phyloP scores from a whole-genome alignment of 1,284 basidiomycete genomes.

The Puccinia horiana region DNA sequence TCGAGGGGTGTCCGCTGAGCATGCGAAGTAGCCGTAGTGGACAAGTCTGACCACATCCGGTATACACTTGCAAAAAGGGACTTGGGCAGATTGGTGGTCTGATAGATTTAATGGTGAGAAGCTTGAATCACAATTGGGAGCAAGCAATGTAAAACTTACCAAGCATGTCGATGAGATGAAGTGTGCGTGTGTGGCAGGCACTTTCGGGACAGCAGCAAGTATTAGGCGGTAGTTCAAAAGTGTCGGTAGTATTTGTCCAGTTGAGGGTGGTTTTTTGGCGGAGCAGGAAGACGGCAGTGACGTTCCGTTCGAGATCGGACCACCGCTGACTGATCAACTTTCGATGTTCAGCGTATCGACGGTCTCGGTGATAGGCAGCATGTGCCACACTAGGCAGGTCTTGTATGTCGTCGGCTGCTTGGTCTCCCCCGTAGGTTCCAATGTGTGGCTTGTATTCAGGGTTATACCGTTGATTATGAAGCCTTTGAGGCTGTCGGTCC shows the following conservation, averaged over 20 bases:
- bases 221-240: neutral
- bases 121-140: neutral
- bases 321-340: neutral
- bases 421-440: no score
- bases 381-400: neutral
- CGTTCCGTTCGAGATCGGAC: neutral
- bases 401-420: neutral
- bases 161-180: neutral
- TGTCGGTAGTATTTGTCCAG: neutral
- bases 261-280: neutral
- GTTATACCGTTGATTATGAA: no score
- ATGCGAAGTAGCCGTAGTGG: neutral
- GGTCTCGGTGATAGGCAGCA: neutral
- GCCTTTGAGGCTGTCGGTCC: no score
- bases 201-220: neutral
- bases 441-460: no score
- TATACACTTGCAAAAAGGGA: slow-evolving; percentile 17
- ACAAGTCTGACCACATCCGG: slow-evolving; percentile 6
- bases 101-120: neutral
- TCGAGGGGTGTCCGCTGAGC: neutral
- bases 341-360: neutral
- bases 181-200: neutral
- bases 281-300: neutral
- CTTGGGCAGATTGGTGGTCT: neutral
- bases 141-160: neutral